A percentile compares a stretch with the other conserved stretches of the same genome.
phyloP scores from a whole-genome alignment of 495 filamentous ascomycete genomes.

The Podospora didyma region DNA sequence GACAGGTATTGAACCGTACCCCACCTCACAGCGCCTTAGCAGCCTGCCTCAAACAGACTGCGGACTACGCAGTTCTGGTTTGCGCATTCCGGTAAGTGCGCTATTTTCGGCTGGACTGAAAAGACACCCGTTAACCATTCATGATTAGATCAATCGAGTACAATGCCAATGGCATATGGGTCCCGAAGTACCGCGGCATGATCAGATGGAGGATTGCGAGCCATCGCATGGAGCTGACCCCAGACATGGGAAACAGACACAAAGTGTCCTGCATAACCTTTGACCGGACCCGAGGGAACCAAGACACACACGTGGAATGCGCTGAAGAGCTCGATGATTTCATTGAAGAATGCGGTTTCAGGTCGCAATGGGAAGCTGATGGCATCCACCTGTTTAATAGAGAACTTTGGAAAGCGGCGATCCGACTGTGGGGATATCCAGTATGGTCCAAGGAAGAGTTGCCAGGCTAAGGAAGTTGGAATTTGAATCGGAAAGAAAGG shows the following conservation, averaged over 20 bases:
- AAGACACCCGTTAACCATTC: neutral
- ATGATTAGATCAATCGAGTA: neutral
- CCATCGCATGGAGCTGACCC: neutral
- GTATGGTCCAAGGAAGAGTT: neutral
- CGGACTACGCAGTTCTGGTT: neutral
- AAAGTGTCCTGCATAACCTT: neutral
- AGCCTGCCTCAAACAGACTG: neutral
- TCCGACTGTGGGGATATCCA: neutral
- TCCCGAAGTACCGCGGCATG: neutral
- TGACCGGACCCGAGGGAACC: neutral
- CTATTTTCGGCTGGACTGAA: neutral
- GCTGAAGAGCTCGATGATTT: neutral
- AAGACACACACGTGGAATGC: neutral
- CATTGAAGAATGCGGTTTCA: neutral
- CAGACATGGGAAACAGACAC: neutral
- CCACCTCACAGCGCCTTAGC: neutral
- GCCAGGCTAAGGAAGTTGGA: neutral
- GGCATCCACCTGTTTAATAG: neutral
- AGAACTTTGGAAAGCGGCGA: neutral
- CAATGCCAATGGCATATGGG: neutral
- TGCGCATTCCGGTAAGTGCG: neutral
- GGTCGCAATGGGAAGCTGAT: neutral
- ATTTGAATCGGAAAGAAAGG: too few relatives aligned
- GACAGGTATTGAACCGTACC: neutral
- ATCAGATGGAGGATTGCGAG: neutral